phyloP scores from a whole-genome alignment of 139 green algal genomes.

The Closterium sp. region DNA sequence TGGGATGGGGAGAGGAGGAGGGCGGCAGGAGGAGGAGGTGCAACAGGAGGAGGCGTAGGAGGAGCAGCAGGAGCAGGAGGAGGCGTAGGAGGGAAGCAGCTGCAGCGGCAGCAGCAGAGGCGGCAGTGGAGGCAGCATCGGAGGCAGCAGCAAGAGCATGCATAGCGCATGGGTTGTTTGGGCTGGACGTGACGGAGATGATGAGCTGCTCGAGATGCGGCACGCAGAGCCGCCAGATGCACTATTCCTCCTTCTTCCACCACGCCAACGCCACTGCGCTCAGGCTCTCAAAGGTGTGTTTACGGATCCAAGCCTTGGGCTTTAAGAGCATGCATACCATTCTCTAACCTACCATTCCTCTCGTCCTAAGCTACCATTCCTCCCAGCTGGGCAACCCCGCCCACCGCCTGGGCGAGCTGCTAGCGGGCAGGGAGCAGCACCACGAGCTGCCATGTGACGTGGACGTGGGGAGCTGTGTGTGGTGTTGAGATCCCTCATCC shows the following conservation, averaged over 20 bases:
- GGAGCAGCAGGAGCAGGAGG: too few relatives aligned
- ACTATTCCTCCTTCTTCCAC: too few relatives aligned
- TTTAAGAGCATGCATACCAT: not conserved
- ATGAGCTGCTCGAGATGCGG: constrained; percentile 36
- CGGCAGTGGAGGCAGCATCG: not conserved
- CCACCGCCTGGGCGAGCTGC: not conserved
- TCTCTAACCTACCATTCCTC: not conserved
- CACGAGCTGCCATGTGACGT: too few relatives aligned
- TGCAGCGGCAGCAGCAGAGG: not conserved
- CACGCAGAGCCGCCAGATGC: too few relatives aligned
- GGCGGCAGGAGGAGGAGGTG: too few relatives aligned
- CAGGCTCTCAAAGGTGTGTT: not conserved
- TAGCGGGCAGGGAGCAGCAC: too few relatives aligned
- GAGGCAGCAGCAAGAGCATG: not conserved
- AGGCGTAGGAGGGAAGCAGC: too few relatives aligned
- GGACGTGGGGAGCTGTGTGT: too few relatives aligned
- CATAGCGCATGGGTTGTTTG: constrained; percentile 34
- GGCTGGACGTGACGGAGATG: constrained; percentile 34
- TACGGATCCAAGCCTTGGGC: too few relatives aligned
- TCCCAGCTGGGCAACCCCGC: not conserved
- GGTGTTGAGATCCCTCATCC: too few relatives aligned
- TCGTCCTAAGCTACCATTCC: not conserved
- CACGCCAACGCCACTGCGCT: too few relatives aligned
- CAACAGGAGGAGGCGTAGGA: not conserved
- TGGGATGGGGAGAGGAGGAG: too few relatives aligned